Conservation (phyloP, 805 yeast genomes). For the Nakazawaea holstii region DNA sequence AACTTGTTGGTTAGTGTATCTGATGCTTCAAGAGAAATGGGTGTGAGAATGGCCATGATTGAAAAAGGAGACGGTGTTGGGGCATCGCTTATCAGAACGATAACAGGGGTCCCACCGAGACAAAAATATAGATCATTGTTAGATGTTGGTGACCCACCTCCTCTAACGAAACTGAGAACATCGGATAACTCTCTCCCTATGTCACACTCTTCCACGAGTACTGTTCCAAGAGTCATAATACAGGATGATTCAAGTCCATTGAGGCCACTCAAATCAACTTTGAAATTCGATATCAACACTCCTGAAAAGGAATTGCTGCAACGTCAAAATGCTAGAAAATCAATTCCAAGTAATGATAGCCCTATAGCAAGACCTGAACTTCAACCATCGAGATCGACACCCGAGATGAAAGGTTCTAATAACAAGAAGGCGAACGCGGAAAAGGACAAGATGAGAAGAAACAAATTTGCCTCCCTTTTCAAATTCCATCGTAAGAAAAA, state of each 20-base stretch:
- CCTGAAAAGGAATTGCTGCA: slow-evolving; percentile 1
- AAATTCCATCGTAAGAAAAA: neutral
- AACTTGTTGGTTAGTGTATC: slow-evolving; percentile 24
- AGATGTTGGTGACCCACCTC: slow-evolving; percentile 3
- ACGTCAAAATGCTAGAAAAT: slow-evolving; percentile 1
- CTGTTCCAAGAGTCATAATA: slow-evolving; percentile 3
- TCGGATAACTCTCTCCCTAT: neutral
- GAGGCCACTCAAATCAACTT: slow-evolving; percentile 7
- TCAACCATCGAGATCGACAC: slow-evolving; percentile 8
- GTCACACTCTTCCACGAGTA: neutral
- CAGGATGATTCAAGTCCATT: slow-evolving; percentile 2
- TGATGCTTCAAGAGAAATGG: slow-evolving; percentile 26
- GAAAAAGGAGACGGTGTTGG: slow-evolving; percentile 31
- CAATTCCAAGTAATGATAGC: neutral
- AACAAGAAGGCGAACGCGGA: neutral
- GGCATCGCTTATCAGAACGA: slow-evolving; percentile 30
- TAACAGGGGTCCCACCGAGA: slow-evolving; percentile 32
- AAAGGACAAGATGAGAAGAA: slow-evolving; percentile 6
- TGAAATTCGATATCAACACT: slow-evolving; percentile 5
- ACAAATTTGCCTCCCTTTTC: slow-evolving; percentile 1
- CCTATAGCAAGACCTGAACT: slow-evolving; percentile 1
- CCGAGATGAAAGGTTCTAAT: slow-evolving; percentile 6
- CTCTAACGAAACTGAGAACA: slow-evolving; percentile 2
- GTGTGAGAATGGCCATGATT: slow-evolving; percentile 29
- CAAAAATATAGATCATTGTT: slow-evolving; percentile 14